Evolutionary conservation across 257 asterid species (phyloP).

Genomic region (Anisodus tanguticus): DNA sequence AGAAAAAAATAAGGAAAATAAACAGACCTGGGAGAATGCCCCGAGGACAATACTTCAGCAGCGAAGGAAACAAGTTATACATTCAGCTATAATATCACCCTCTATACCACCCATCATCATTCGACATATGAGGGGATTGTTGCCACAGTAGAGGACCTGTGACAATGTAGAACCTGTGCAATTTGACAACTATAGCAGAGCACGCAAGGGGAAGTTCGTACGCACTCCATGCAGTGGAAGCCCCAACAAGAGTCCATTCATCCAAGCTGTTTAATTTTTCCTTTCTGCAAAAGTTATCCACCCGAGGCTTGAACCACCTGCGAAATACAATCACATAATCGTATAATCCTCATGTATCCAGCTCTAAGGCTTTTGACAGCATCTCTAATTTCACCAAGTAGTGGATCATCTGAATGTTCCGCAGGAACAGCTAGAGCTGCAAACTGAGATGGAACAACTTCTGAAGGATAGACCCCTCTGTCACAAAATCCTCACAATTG

Average conservation of each 20-base stretch:
- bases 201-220: background rate
- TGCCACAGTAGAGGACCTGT: background rate
- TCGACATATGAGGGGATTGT: background rate
- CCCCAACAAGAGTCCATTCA: constrained; percentile 12
- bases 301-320: constrained; percentile 51
- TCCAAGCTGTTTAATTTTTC: constrained; percentile 10
- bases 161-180: background rate
- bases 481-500: constrained; percentile 39
- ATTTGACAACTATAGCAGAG: background rate
- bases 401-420: constrained; percentile 34
- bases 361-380: constrained; percentile 52
- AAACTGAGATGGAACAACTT: constrained; percentile 58
- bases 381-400: constrained; percentile 48
- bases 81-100: background rate
- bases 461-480: constrained; percentile 87
- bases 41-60: constrained; percentile 21
- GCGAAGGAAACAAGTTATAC: constrained; percentile 15
- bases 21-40: background rate
- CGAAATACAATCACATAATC: constrained; percentile 60
- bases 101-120: background rate
- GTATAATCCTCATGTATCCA: constrained; percentile 71
- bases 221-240: background rate
- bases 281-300: constrained; percentile 29
- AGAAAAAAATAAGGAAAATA: background rate
- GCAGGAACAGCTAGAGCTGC: constrained; percentile 36